Conservation (phyloP, 768 basidiomycete genomes). For the Tubosaeta sp. region DNA sequence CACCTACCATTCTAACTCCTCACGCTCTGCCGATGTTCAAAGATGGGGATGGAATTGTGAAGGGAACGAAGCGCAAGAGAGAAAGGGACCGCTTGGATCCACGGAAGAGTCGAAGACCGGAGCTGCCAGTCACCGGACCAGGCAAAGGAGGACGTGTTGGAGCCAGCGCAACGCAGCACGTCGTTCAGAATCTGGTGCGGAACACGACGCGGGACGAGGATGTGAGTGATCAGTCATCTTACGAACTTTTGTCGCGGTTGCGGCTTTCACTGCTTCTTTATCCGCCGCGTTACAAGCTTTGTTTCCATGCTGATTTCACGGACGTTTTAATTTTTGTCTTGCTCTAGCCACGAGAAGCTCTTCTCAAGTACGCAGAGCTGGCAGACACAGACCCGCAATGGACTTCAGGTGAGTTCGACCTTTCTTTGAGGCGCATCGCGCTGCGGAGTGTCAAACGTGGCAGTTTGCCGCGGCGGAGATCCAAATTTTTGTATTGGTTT, state of each 20-base stretch:
- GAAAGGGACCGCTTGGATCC: slow-evolving; percentile 88
- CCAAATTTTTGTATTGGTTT: slow-evolving; percentile 27
- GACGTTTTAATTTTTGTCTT: slow-evolving; percentile 20
- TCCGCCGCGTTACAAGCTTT: slow-evolving; percentile 12
- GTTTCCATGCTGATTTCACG: slow-evolving; percentile 21
- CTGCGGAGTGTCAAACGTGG: slow-evolving; percentile 29
- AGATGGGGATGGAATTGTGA: slow-evolving; percentile 64
- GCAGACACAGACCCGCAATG: slow-evolving; percentile 79
- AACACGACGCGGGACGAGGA: slow-evolving; percentile 91
- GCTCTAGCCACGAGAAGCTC: slow-evolving; percentile 86
- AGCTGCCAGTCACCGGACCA: slow-evolving; percentile 88
- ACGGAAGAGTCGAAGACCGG: slow-evolving; percentile 87
- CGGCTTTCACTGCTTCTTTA: slow-evolving; percentile 3
- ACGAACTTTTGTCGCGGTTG: slow-evolving; percentile 1
- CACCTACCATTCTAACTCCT: slow-evolving; percentile 88
- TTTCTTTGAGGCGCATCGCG: slow-evolving; percentile 14
- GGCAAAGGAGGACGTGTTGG: slow-evolving; percentile 94
- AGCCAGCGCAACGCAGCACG: slow-evolving; percentile 93
- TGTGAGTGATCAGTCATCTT: slow-evolving; percentile 55
- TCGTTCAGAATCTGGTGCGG: slow-evolving; percentile 91
- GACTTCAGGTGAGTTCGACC: slow-evolving; percentile 66
- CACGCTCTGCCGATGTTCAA: slow-evolving; percentile 91
- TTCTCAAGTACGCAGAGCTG: slow-evolving; percentile 84
- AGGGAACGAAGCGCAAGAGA: slow-evolving; percentile 80
- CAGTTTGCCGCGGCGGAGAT: slow-evolving; percentile 29